These are phyloP conservation scores for Pythium pyrilobum DNA, from an alignment of 352 stramenopile genomes.

Conservation along the genomic window DNA sequence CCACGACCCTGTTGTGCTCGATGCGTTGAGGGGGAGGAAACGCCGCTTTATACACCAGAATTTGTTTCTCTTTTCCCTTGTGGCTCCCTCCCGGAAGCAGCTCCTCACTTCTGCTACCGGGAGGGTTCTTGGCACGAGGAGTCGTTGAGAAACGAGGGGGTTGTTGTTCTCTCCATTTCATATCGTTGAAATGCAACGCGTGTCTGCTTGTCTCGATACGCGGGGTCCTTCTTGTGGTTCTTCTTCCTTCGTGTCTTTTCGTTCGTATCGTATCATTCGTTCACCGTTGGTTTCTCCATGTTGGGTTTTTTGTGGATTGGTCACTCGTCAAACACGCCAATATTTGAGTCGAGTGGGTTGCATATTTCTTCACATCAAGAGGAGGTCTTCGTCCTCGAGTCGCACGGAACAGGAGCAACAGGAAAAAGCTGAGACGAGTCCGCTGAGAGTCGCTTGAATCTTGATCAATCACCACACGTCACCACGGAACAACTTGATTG, in stretches of 20 bases:
- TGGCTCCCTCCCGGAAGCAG: neutral
- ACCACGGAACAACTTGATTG: too few relatives aligned
- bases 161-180: conserved; percentile 5
- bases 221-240: neutral
- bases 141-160: neutral
- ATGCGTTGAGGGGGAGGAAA: neutral
- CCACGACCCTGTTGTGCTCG: too few relatives aligned
- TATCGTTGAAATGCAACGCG: conserved; percentile 9
- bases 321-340: conserved; percentile 12
- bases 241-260: conserved; percentile 1
- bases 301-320: neutral
- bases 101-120: conserved; percentile 2
- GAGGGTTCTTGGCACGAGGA: too few relatives aligned
- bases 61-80: neutral
- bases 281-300: neutral
- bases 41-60: neutral
- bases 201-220: conserved; percentile 14
- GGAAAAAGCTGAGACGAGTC: too few relatives aligned
- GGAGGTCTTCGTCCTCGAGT: neutral
- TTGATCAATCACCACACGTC: too few relatives aligned
- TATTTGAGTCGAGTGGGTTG: conserved; percentile 4
- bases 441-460: too few relatives aligned
- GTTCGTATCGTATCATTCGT: neutral
- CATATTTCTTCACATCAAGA: conserved; percentile 12
- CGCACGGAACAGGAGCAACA: too few relatives aligned